A percentile compares a stretch with the other conserved stretches of the same genome.
Evolutionary conservation across 768 basidiomycete species (phyloP).

Genomic region (Lanmaoa rubissima): DNA sequence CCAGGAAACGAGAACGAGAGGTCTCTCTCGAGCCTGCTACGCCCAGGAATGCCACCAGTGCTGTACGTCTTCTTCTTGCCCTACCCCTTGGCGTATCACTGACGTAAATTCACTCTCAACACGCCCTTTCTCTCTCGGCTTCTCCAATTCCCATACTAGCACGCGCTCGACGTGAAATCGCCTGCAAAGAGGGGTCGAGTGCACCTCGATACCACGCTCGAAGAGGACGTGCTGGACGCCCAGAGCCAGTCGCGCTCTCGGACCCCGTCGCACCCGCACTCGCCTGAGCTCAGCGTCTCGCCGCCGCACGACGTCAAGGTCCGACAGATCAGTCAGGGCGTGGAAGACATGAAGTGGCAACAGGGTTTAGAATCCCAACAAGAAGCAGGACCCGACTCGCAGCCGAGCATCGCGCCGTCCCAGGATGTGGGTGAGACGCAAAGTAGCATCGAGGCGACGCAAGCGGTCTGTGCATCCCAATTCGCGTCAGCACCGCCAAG

Average conservation of each 20-base stretch:
- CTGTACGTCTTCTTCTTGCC: slow-evolving; percentile 33
- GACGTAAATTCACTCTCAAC: slow-evolving; percentile 28
- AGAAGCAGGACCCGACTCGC: slow-evolving; percentile 7
- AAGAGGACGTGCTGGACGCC: slow-evolving; percentile 51
- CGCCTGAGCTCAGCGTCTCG: slow-evolving; percentile 45
- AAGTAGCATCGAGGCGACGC: slow-evolving; percentile 10
- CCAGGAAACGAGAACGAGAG: slow-evolving; percentile 76
- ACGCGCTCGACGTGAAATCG: slow-evolving; percentile 45
- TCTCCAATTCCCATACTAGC: slow-evolving; percentile 22
- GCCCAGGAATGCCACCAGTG: slow-evolving; percentile 37
- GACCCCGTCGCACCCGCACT: slow-evolving; percentile 31
- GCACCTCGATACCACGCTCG: slow-evolving; percentile 57
- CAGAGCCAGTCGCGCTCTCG: slow-evolving; percentile 41
- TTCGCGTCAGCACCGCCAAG: slow-evolving; percentile 8
- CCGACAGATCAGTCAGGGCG: slow-evolving; percentile 75
- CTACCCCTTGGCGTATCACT: slow-evolving; percentile 15
- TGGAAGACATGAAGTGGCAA: slow-evolving; percentile 75
- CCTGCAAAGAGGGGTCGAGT: slow-evolving; percentile 78
- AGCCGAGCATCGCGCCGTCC: slow-evolving; percentile 3
- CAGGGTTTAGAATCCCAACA: slow-evolving; percentile 32
- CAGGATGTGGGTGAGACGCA: slow-evolving; percentile 12
- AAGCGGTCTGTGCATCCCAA: slow-evolving; percentile 11
- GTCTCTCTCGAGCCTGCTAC: slow-evolving; percentile 70
- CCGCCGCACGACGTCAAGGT: slow-evolving; percentile 78
- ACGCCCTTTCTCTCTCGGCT: slow-evolving; percentile 17